Evolutionary conservation across 1,284 basidiomycete genomes (phyloP), one percentile per base, ranked within the genome.

Genomic region (Ustilago tritici): DNA sequence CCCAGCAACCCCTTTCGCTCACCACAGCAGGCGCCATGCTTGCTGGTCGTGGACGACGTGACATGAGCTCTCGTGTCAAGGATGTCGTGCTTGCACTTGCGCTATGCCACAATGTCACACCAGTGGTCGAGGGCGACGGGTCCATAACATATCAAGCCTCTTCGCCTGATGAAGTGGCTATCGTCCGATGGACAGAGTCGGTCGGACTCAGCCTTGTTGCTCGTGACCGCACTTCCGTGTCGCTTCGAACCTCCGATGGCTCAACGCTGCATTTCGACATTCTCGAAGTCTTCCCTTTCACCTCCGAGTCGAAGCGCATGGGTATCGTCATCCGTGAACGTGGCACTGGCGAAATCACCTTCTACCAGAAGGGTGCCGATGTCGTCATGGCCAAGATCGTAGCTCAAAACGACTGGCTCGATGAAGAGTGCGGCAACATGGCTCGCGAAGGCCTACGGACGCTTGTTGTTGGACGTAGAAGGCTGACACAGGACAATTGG

Each of bases 381-480:
- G 95, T 95, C 4, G 94, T 99, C 61, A 99, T 99, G 96, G 89
- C 92, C 38, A 90, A 89, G 78, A 95, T 99, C 64, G 96, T 99
- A 23, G 93, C 94, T 82, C 91, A 93, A 78, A 98, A 98, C 84
- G 97, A 99, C 87, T 99, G 97, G 97, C 89, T 99, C 1, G 97
- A 99, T 78, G 97, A 99, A 84, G 97, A 99, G 87, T 95, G 93
- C 15, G 95, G 93, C 12, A 99, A 99, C 84, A 99, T 99, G 96
- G 96, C 96, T 0, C 89, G 97, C 23, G 97, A 99, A 82, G 97
- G 97, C 0, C 87, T 99, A 58, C 90, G 97, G 6, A 99, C 97
- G 15, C 90, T 99, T 34, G 97, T 99, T 19, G 91, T 99, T 83
- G 97, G 92, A 5, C 89, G 93, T 40, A 95, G 95, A 84, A 88